Base-by-base conservation (phyloP, 2,329 filamentous ascomycete genomes). In the Eurotiales sp. region DNA sequence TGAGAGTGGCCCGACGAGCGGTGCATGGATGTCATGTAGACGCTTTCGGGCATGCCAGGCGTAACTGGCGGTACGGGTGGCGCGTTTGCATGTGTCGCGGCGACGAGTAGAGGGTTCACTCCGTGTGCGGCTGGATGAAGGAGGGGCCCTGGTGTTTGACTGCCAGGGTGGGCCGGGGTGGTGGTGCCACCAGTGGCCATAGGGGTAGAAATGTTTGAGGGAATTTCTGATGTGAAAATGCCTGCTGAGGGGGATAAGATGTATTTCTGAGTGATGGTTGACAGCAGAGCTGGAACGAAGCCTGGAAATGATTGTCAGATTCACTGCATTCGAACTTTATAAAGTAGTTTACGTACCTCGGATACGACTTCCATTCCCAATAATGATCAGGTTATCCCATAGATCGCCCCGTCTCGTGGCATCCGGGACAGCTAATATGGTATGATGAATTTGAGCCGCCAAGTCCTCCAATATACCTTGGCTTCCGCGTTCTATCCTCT, bases 191-290 rank as follows among this genome's bases (percentile, higher is more conserved):
- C 92, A 1, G 92, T 97, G 17, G 90, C 91, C 10, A 87, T 81
- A 1, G 93, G 93, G 0, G 93, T 97, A 25, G 88, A 90, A 65
- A 96, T 82, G 71, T 93, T 92, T 8, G 90, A 96, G 7, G 93
- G 93, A 32, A 97, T 84, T 70, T 99, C 93, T 19, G 90, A 96
- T 30, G 91, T 96, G 77, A 97, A 97, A 63, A 97, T 97, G 37
- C 91, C 96, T 46, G 90, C 90, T 1, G 90, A 92, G 23, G 93
- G 93, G 2, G 91, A 95, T 59, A 99, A 85, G 49, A 96, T 81
- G 68, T 96, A 93, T 58, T 91, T 90, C 44, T 85, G 81, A 32
- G 82, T 82, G 30, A 99, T 81, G 0, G 85, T 90, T 61, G 87
- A 81, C 32, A 97, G 69, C 43, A 99, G 84, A 59, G 92, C 89